A percentile compares a stretch with the other conserved stretches of the same genome.
Evolutionary conservation across 352 stramenopile species (phyloP).

Genomic region (Globisporangium rhizosaccharum): DNA sequence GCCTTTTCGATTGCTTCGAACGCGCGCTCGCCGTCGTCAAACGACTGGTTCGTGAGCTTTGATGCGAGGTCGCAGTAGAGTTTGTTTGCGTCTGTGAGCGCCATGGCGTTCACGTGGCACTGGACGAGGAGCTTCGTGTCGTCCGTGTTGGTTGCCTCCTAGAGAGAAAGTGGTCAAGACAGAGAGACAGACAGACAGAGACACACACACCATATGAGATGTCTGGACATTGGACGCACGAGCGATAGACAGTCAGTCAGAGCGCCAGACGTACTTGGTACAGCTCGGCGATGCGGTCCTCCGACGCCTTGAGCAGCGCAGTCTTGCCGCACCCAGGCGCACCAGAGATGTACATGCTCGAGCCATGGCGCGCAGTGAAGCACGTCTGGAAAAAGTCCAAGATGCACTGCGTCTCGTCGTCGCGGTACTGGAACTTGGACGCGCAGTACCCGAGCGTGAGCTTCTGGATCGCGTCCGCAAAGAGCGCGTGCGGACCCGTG

Average conservation of each 20-base stretch:
- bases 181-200: background rate
- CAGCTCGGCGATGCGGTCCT: constrained; percentile 40
- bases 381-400: constrained; percentile 50
- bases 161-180: background rate
- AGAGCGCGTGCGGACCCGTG: constrained; percentile 11
- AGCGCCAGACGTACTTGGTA: constrained; percentile 31
- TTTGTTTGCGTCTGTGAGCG: constrained; percentile 35
- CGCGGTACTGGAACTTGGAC: constrained; percentile 44
- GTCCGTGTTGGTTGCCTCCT: constrained; percentile 19
- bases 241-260: background rate
- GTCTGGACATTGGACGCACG: no score
- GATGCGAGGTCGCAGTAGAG: constrained; percentile 59
- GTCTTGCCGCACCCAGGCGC: constrained; percentile 77
- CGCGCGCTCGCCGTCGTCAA: constrained; percentile 34
- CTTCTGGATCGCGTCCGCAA: constrained; percentile 36
- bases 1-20: constrained; percentile 62
- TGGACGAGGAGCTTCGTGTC: constrained; percentile 32
- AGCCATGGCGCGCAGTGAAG: constrained; percentile 40
- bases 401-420: constrained; percentile 51
- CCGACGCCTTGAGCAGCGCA: constrained; percentile 53
- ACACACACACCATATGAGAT: background rate
- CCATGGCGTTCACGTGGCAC: constrained; percentile 73
- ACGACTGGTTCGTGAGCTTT: constrained; percentile 41
- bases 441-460: constrained; percentile 48
- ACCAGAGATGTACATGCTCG: constrained; percentile 76